Evolutionary conservation across 2,329 filamentous ascomycete species (phyloP).

Genomic region (Colletotrichum caudatum): DNA sequence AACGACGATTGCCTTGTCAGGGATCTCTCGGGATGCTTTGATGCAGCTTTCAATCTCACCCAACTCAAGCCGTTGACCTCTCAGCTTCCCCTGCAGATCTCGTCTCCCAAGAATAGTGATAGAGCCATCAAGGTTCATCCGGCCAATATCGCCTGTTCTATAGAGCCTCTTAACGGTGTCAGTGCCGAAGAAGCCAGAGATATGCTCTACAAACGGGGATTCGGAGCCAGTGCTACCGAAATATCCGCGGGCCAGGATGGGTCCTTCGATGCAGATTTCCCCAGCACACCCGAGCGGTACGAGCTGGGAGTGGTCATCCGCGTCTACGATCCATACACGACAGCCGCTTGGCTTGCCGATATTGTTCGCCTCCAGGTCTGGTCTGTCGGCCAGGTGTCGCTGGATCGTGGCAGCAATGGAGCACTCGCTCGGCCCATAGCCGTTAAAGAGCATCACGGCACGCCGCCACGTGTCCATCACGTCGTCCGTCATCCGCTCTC

Average conservation of each 20-base stretch:
- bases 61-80: constrained; percentile 50
- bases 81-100: constrained; percentile 49
- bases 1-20: not conserved
- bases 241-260: no score
- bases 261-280: constrained; percentile 43
- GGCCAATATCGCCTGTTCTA: constrained; percentile 44
- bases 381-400: not conserved
- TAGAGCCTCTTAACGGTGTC: constrained; percentile 34
- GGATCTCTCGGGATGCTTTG: not conserved
- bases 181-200: not conserved
- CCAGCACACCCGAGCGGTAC: constrained; percentile 43
- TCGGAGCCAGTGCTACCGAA: not conserved
- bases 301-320: constrained; percentile 36
- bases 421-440: constrained; percentile 32
- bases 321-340: constrained; percentile 42
- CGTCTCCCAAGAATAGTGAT: constrained; percentile 45
- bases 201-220: not conserved
- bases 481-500: constrained; percentile 27
- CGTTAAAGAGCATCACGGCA: constrained; percentile 13
- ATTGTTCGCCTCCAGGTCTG: constrained; percentile 40
- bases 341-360: constrained; percentile 37
- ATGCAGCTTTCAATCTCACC: constrained; percentile 47
- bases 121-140: constrained; percentile 43
- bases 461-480: constrained; percentile 17
- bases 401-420: constrained; percentile 13